These are phyloP conservation scores for Hysterium pulicare DNA, from an alignment of 2,329 filamentous ascomycete genomes.

Conservation along the genomic window DNA sequence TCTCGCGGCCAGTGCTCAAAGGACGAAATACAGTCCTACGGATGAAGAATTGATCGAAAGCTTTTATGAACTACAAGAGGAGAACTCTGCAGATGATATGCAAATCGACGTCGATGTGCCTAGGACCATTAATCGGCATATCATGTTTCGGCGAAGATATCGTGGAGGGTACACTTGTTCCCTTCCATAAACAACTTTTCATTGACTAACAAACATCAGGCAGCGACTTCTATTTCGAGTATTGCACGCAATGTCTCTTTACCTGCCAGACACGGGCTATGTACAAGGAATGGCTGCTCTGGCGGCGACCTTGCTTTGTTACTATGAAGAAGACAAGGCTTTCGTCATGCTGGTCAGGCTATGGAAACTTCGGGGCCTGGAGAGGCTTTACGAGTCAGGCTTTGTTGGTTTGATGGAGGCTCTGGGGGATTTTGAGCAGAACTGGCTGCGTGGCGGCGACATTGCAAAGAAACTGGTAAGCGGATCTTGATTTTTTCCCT, in stretches of 20 bases:
- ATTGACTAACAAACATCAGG: slow-evolving; percentile 20
- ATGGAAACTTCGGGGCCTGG: slow-evolving; percentile 84
- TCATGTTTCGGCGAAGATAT: slow-evolving; percentile 94
- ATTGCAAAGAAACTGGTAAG: slow-evolving; percentile 78
- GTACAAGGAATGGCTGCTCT: slow-evolving; percentile 97
- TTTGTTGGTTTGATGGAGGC: slow-evolving; percentile 86
- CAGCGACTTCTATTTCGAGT: slow-evolving; percentile 90
- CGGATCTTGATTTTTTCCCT: slow-evolving; percentile 6
- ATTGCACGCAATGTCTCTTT: slow-evolving; percentile 84
- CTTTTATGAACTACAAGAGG: slow-evolving; percentile 70
- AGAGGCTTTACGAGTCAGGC: slow-evolving; percentile 76
- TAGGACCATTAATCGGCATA: slow-evolving; percentile 88
- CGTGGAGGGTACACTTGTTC: slow-evolving; percentile 61
- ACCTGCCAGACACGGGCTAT: slow-evolving; percentile 88
- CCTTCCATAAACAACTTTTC: not conserved
- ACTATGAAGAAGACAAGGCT: slow-evolving; percentile 90
- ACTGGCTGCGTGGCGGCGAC: slow-evolving; percentile 76
- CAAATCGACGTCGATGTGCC: slow-evolving; percentile 98
- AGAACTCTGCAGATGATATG: slow-evolving; percentile 81
- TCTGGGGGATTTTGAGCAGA: slow-evolving; percentile 75
- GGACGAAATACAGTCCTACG: slow-evolving; percentile 56
- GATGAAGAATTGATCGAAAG: slow-evolving; percentile 69
- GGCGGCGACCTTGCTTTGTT: slow-evolving; percentile 88
- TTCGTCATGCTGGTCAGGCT: slow-evolving; percentile 97
- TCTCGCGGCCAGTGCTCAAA: slow-evolving; percentile 70